phyloP scores from a whole-genome alignment of 2,329 filamentous ascomycete genomes.

The Pseudocercospora fuligena region DNA sequence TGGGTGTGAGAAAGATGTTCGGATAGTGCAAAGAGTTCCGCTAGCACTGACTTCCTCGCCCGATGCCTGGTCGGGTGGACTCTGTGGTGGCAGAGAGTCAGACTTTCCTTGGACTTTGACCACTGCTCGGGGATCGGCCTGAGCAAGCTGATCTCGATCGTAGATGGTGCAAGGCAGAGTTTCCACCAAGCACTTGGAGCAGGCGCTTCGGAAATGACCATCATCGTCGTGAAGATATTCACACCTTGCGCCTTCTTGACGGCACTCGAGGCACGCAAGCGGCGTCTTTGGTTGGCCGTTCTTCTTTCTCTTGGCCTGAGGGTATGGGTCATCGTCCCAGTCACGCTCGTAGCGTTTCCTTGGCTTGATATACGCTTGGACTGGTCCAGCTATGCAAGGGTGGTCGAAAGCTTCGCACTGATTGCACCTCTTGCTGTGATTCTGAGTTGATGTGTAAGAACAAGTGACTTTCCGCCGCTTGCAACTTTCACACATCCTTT shows the following conservation, averaged over 20 bases:
- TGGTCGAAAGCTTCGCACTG: slow-evolving; percentile 37
- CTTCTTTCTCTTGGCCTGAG: neutral
- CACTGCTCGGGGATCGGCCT: neutral
- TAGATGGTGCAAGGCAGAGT: slow-evolving; percentile 12
- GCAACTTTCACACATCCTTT: slow-evolving; percentile 44
- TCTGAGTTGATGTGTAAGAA: slow-evolving; percentile 40
- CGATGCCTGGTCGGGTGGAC: neutral
- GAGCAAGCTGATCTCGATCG: neutral
- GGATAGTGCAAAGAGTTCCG: slow-evolving; percentile 32
- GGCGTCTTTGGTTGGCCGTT: neutral
- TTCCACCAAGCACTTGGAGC: slow-evolving; percentile 10
- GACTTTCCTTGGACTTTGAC: neutral
- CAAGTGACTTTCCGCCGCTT: slow-evolving; percentile 37
- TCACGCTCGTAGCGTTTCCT: slow-evolving; percentile 33
- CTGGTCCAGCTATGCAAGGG: slow-evolving; percentile 47
- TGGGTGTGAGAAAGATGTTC: slow-evolving; percentile 48
- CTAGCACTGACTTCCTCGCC: slow-evolving; percentile 10
- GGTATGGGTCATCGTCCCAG: slow-evolving; percentile 20
- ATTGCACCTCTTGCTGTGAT: slow-evolving; percentile 40
- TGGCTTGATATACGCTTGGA: slow-evolving; percentile 28
- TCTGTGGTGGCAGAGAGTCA: neutral
- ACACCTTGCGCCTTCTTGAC: neutral
- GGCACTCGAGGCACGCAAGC: slow-evolving; percentile 17
- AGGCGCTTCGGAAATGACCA: slow-evolving; percentile 15
- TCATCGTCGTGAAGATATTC: slow-evolving; percentile 8